These are phyloP conservation scores for Scedosporium boydii DNA, from an alignment of 2,329 filamentous ascomycete genomes.

Conservation along the genomic window DNA sequence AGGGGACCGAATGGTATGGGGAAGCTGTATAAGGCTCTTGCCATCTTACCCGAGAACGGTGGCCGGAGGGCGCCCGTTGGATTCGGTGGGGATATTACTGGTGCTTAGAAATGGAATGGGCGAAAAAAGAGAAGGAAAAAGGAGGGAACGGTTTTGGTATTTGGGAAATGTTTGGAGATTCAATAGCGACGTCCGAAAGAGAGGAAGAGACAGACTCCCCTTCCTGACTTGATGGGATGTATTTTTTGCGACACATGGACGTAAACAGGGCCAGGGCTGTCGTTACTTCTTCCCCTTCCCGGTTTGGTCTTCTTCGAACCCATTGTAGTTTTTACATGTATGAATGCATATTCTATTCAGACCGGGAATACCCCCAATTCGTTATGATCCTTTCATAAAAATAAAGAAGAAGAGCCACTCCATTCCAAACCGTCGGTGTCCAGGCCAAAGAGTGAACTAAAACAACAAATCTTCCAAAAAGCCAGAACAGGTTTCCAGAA, in stretches of 20 bases:
- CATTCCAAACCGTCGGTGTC: background rate
- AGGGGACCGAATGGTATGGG: conserved; percentile 80
- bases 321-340: background rate
- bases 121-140: too few relatives aligned
- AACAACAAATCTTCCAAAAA: conserved; percentile 5
- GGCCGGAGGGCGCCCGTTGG: conserved; percentile 73
- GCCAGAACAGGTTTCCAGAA: too few relatives aligned
- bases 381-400: background rate
- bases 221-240: background rate
- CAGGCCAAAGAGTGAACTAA: conserved; percentile 6
- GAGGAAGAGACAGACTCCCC: too few relatives aligned
- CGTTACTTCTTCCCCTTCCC: background rate
- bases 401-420: background rate
- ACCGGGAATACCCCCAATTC: background rate
- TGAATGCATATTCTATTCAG: background rate
- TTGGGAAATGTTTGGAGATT: background rate
- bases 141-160: background rate
- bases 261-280: background rate
- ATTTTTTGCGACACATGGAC: background rate
- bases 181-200: background rate
- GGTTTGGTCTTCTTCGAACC: background rate
- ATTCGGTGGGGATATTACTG: conserved; percentile 65
- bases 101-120: background rate
- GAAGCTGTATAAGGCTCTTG: conserved; percentile 85
- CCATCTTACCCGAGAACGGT: conserved; percentile 74